Percentiles rank a stretch among this genome's conserved stretches.
These are phyloP conservation scores for Fonsecaea pedrosoi DNA, from an alignment of 2,329 filamentous ascomycete species.

Conservation along the genomic window DNA sequence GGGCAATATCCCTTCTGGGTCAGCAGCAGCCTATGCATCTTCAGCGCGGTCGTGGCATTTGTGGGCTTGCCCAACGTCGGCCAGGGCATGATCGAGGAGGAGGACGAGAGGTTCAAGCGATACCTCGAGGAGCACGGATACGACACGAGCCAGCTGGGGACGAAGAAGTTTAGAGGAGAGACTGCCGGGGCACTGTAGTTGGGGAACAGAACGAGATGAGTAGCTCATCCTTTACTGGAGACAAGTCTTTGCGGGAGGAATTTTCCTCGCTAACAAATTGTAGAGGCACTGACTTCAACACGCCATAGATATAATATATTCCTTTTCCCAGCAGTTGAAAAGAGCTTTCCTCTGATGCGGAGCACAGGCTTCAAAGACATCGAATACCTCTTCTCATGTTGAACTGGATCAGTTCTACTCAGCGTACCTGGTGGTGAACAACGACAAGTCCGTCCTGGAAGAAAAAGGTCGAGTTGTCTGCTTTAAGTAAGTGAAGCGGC, in stretches of 20 bases:
- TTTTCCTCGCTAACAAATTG: neutral
- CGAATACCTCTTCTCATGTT: too few species aligned
- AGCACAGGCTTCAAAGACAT: too few species aligned
- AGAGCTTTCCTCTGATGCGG: too few species aligned
- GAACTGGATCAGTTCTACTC: too few species aligned
- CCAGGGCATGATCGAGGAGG: slow-evolving; percentile 76
- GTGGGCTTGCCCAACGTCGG: slow-evolving; percentile 77
- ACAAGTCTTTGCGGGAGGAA: neutral
- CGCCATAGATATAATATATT: neutral
- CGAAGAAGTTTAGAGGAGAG: slow-evolving; percentile 36
- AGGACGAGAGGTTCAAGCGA: slow-evolving; percentile 76
- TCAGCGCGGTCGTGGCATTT: slow-evolving; percentile 71
- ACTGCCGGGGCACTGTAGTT: neutral
- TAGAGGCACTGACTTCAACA: neutral
- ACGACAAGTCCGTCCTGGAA: too few species aligned
- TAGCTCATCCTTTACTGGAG: neutral
- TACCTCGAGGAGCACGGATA: slow-evolving; percentile 78
- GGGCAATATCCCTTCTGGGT: slow-evolving; percentile 93
- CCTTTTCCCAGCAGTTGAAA: neutral
- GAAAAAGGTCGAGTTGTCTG: too few species aligned
- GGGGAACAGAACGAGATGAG: neutral
- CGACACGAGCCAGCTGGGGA: slow-evolving; percentile 69
- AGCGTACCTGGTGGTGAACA: too few species aligned
- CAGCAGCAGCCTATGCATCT: slow-evolving; percentile 73
- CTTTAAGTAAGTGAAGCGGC: too few species aligned